Base-by-base conservation (phyloP, 495 filamentous ascomycete species). In the Platismatia glauca region DNA sequence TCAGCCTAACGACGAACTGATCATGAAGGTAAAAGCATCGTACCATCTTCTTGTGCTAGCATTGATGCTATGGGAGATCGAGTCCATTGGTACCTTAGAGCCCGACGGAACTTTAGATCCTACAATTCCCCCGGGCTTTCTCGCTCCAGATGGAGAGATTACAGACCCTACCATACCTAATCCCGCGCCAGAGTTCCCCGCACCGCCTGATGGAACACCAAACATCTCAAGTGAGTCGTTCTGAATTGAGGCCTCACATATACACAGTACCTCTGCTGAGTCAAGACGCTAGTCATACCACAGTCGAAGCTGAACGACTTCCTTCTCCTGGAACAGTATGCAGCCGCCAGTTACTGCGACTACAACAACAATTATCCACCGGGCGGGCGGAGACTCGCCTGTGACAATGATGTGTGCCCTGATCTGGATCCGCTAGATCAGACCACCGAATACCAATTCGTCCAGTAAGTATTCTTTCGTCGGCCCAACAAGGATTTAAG, bases 281-380 rank as follows among this genome's bases (percentile, higher is more conserved):
- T 31, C 11, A 31, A 24, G 48, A 31, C 4, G 0, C 31, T 7
- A 52, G 48, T 31, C 4, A 16, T 52, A 7, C 4, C 48, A 6
- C 24, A 52, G 18, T 29, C 48, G 24, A 29, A 29, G 27, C 48
- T 52, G 24, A 52, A 52, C 7, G 24, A 29, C 4, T 52, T 52
- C 13, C 48, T 52, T 7, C 48, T 52, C 22, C 16, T 31, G 1
- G 48, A 52, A 15, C 48, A 52, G 24, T 52, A 52, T 52, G 48
- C 48, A 31, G 48, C 48, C 24, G 48, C 48, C 13, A 52, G 48
- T 52, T 52, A 52, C 27, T 52, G 48, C 48, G 48, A 52, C 48
- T 52, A 52, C 48, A 52, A 52, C 7, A 52, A 52, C 24, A 52
- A 52, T 7, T 31, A 29, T 9, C 48, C 48, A 29, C 24, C 29